A percentile compares a stretch with the other conserved stretches of the same genome.
These are phyloP conservation scores for Mycosphaerella sp. DNA, from an alignment of 2,329 filamentous ascomycete genomes.

Conservation along the genomic window DNA sequence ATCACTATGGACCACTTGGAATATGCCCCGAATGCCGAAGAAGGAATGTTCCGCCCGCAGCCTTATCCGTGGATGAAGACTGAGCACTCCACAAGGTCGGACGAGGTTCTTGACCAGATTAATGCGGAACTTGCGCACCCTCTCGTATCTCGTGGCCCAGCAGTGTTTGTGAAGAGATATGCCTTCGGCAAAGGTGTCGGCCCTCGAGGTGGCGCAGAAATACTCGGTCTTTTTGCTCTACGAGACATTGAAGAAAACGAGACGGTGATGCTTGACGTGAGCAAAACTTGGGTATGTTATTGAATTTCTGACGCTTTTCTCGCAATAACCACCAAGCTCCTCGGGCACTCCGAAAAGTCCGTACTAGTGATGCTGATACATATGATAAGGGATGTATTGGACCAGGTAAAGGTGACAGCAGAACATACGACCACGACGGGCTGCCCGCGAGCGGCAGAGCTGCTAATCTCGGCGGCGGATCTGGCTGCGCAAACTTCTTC, in stretches of 20 bases:
- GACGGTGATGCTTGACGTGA: slow-evolving; percentile 23
- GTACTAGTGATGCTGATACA: not conserved
- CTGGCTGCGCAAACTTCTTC: slow-evolving; percentile 20
- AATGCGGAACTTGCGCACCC: slow-evolving; percentile 19
- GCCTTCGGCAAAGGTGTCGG: slow-evolving; percentile 21
- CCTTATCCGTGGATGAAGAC: slow-evolving; percentile 30
- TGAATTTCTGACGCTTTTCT: not conserved
- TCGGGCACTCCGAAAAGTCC: not conserved
- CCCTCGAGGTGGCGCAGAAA: slow-evolving; percentile 16
- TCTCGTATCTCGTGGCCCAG: not conserved
- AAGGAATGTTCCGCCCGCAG: slow-evolving; percentile 20
- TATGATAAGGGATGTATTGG: slow-evolving; percentile 18
- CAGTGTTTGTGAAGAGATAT: slow-evolving; percentile 18
- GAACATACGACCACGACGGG: not conserved
- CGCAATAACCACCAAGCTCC: not conserved
- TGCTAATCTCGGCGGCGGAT: slow-evolving; percentile 15
- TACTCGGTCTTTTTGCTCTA: slow-evolving; percentile 28
- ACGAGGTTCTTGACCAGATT: slow-evolving; percentile 10
- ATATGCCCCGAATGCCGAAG: slow-evolving; percentile 10
- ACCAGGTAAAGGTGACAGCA: slow-evolving; percentile 4
- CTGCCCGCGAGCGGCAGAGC: not conserved
- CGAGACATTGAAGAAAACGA: slow-evolving; percentile 18
- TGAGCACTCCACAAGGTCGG: slow-evolving; percentile 10
- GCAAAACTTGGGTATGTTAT: slow-evolving; percentile 25
- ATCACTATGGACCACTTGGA: slow-evolving; percentile 16